Conservation (phyloP, 2,329 filamentous ascomycete genomes). For the Leptographium radiaticola region DNA sequence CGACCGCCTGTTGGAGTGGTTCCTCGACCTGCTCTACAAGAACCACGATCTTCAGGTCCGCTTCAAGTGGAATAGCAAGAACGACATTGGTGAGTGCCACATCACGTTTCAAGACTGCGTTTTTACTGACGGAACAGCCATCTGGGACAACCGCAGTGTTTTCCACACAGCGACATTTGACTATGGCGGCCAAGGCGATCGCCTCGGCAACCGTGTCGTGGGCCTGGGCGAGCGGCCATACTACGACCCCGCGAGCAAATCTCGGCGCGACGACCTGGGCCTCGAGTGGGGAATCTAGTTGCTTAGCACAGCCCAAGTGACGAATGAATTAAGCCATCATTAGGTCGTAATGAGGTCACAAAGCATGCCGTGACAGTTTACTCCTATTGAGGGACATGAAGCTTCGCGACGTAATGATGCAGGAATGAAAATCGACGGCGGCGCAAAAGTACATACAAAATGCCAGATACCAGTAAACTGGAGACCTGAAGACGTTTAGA, state of each 20-base stretch:
- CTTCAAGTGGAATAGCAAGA: conserved; percentile 17
- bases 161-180: conserved; percentile 19
- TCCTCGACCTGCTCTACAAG: conserved; percentile 16
- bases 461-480: no score
- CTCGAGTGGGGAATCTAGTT: not conserved
- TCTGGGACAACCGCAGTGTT: conserved; percentile 19
- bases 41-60: conserved; percentile 20
- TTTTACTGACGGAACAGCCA: conserved; percentile 2
- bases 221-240: conserved; percentile 18
- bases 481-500: no score
- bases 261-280: conserved; percentile 16
- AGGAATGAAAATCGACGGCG: no score
- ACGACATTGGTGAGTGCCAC: conserved; percentile 11
- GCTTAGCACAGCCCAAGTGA: no score
- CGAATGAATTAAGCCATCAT: no score
- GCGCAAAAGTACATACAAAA: no score
- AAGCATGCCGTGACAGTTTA: no score
- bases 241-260: conserved; percentile 16
- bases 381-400: no score
- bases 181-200: conserved; percentile 16
- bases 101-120: no score
- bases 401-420: no score
- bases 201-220: conserved; percentile 16
- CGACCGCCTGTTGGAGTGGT: conserved; percentile 6
- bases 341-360: no score